These are phyloP conservation scores for Solanum rostratum DNA, from an alignment of 257 asterid genomes.

Conservation along the genomic window DNA sequence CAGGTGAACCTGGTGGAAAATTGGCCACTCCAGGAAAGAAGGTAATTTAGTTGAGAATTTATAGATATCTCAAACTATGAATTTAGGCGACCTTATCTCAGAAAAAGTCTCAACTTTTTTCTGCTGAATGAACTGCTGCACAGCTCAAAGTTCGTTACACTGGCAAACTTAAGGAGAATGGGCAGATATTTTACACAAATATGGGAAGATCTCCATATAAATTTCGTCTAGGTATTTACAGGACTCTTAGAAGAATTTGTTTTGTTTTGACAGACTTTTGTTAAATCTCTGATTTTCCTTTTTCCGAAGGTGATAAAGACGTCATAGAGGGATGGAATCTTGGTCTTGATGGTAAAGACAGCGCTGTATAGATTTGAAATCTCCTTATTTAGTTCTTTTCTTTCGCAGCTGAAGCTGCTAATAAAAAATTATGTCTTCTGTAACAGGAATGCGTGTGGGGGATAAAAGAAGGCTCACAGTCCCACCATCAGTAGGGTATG, in stretches of 20 bases:
- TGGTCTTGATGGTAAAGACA: slow-evolving; percentile 54
- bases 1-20: slow-evolving; percentile 57
- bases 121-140: background rate
- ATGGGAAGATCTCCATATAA: slow-evolving; percentile 32
- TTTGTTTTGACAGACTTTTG: background rate
- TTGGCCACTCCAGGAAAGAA: slow-evolving; percentile 54
- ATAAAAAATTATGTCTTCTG: background rate
- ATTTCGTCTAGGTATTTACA: slow-evolving; percentile 54
- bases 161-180: slow-evolving; percentile 53
- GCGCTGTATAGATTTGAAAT: background rate
- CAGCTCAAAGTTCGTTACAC: slow-evolving; percentile 67
- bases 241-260: background rate
- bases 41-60: slow-evolving; percentile 24
- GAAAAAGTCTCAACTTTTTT: background rate
- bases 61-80: background rate
- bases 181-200: slow-evolving; percentile 43
- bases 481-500: slow-evolving; percentile 89
- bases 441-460: slow-evolving; percentile 81
- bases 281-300: slow-evolving; percentile 7
- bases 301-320: slow-evolving; percentile 37
- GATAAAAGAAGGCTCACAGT: slow-evolving; percentile 66
- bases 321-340: slow-evolving; percentile 59
- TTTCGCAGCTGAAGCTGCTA: background rate
- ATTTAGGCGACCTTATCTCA: background rate
- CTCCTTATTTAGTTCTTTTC: background rate